Conservation (phyloP, 768 basidiomycete genomes). For the Hygrophorus pudorinus region DNA sequence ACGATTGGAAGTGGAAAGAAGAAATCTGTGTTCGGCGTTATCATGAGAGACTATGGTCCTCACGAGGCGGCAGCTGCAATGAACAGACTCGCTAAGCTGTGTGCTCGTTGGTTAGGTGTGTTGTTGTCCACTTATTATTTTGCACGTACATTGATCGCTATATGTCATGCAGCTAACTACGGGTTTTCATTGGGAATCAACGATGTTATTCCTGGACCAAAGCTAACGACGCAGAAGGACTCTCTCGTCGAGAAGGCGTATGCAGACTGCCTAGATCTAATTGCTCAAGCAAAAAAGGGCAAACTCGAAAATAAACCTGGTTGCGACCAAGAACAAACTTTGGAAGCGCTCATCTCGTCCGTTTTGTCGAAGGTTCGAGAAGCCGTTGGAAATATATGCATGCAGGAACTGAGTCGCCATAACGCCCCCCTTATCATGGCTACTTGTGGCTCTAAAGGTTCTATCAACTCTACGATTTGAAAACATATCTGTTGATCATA, state of each 20-base stretch:
- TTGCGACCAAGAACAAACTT: conserved; percentile 91
- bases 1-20: conserved; percentile 98
- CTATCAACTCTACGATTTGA: conserved; percentile 6
- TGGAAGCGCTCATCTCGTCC: conserved; percentile 93
- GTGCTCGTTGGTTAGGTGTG: conserved; percentile 85
- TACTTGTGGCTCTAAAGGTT: conserved; percentile 97
- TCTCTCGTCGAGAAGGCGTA: conserved; percentile 82
- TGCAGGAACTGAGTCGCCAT: conserved; percentile 94
- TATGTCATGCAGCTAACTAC: conserved; percentile 65
- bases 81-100: conserved; percentile 92
- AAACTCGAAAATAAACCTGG: conserved; percentile 95
- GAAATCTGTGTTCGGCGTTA: conserved; percentile 97
- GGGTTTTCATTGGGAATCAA: conserved; percentile 98
- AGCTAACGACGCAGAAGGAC: conserved; percentile 75
- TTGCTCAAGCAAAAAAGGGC: conserved; percentile 84
- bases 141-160: conserved; percentile 4
- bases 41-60: conserved; percentile 92
- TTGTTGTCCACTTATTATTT: conserved; percentile 4
- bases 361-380: conserved; percentile 93
- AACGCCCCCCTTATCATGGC: conserved; percentile 99
- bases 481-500: background rate
- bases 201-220: conserved; percentile 93
- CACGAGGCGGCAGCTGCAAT: conserved; percentile 92
- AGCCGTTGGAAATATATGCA: conserved; percentile 93
- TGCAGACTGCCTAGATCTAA: conserved; percentile 75